Percentiles rank a stretch among this genome's conserved stretches.
Conservation (phyloP, 1,139 yeast species). For the Nakaseomyces nivariensis region DNA sequence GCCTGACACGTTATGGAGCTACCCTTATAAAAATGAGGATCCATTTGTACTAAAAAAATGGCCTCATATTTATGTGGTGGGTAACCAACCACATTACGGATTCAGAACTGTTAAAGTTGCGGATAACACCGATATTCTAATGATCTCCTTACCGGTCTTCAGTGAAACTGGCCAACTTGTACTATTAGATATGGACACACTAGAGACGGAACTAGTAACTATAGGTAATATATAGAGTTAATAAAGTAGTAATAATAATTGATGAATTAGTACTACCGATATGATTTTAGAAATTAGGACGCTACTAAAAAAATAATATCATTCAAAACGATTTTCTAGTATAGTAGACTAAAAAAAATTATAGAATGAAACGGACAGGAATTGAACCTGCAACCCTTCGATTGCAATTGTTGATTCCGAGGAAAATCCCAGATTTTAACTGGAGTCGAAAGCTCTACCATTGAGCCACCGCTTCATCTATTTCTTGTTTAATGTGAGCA, state of each 20-base stretch:
- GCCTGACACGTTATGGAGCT: constrained; percentile 88
- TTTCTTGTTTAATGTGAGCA: background rate
- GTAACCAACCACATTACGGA: constrained; percentile 60
- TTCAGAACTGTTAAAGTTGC: constrained; percentile 30
- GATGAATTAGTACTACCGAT: too few species aligned
- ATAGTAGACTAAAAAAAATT: constrained; percentile 8
- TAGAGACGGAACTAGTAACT: constrained; percentile 41
- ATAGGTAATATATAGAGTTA: constrained; percentile 13
- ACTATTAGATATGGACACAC: constrained; percentile 48
- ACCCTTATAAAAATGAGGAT: constrained; percentile 71
- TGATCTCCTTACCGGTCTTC: constrained; percentile 68
- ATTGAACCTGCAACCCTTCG: constrained; percentile 71
- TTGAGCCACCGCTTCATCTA: constrained; percentile 76
- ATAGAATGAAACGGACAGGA: constrained; percentile 58
- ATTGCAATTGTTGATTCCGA: constrained; percentile 33
- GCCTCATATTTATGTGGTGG: constrained; percentile 81
- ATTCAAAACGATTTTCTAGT: constrained; percentile 4
- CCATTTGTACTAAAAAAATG: constrained; percentile 71
- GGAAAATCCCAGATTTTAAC: constrained; percentile 25
- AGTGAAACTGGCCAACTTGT: constrained; percentile 57
- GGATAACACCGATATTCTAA: constrained; percentile 32
- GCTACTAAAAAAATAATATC: background rate
- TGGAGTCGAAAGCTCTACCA: constrained; percentile 91
- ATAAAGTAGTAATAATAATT: too few species aligned
- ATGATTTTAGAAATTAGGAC: background rate